Evolutionary conservation across 805 yeast genomes (phyloP).

Genomic region (Metschnikowia koreensis): DNA sequence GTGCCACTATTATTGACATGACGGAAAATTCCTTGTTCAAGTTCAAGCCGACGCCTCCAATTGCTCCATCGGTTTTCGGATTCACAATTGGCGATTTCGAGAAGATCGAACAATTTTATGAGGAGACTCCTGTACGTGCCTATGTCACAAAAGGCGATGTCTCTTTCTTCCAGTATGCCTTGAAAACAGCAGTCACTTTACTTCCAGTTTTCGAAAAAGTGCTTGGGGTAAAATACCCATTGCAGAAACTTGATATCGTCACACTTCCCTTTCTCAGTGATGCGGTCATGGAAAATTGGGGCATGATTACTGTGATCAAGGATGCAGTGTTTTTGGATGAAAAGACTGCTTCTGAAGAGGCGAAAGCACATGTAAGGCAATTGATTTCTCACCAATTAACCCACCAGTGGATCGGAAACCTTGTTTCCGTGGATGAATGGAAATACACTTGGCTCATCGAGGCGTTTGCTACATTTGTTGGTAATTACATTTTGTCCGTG

Average conservation of each 20-base stretch:
- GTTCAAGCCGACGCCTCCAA: slow-evolving; percentile 56
- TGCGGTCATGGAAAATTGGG: slow-evolving; percentile 82
- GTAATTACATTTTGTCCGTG: slow-evolving; percentile 42
- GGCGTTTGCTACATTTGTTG: slow-evolving; percentile 73
- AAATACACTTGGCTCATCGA: slow-evolving; percentile 72
- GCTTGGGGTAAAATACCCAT: slow-evolving; percentile 51
- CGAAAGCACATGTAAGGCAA: slow-evolving; percentile 44
- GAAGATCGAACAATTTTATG: slow-evolving; percentile 18
- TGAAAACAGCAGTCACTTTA: slow-evolving; percentile 45
- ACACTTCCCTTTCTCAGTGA: slow-evolving; percentile 70
- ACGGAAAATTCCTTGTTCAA: slow-evolving; percentile 31
- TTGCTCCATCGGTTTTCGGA: slow-evolving; percentile 63
- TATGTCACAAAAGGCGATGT: slow-evolving; percentile 56
- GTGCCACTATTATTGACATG: slow-evolving; percentile 17
- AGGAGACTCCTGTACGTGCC: slow-evolving; percentile 45
- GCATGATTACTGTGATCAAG: slow-evolving; percentile 59
- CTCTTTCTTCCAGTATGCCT: slow-evolving; percentile 46
- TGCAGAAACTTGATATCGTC: slow-evolving; percentile 63
- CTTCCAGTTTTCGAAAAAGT: slow-evolving; percentile 48
- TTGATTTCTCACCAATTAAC: slow-evolving; percentile 69
- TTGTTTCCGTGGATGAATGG: slow-evolving; percentile 66
- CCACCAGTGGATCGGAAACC: slow-evolving; percentile 80
- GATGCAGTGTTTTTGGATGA: slow-evolving; percentile 40
- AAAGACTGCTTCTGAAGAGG: slow-evolving; percentile 18
- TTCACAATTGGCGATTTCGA: slow-evolving; percentile 71